Evolutionary conservation across 352 stramenopile genomes (phyloP).

Genomic region (Pythium rhizo-oryzae): DNA sequence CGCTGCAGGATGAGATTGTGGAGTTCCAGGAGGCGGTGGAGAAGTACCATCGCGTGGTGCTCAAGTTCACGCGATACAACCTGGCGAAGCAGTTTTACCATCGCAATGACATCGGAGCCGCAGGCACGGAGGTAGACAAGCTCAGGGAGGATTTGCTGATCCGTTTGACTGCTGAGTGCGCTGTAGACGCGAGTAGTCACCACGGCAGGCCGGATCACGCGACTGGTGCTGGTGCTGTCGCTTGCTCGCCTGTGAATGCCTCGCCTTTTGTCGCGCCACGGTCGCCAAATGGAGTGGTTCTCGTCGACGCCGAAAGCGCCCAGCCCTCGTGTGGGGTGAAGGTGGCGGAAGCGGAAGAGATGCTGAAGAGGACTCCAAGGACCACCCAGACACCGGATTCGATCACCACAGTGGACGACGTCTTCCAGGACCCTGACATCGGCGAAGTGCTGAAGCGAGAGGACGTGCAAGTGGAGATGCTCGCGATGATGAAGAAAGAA

Average conservation of each 20-base stretch:
- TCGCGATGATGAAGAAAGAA: conserved; percentile 15
- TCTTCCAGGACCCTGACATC: conserved; percentile 3
- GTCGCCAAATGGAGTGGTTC: no score
- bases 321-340: no score
- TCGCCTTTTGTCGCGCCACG: no score
- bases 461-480: conserved; percentile 18
- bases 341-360: no score
- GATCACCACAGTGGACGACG: background rate
- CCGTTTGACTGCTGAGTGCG: background rate
- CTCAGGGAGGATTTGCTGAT: background rate
- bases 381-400: no score
- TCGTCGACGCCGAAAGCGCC: no score
- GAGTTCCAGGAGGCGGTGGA: background rate
- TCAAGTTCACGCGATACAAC: background rate
- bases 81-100: conserved; percentile 7
- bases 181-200: background rate
- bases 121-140: background rate
- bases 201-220: background rate
- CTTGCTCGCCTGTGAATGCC: background rate
- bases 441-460: conserved; percentile 2
- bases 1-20: background rate
- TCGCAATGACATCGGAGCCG: background rate
- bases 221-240: background rate
- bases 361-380: no score
- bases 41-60: conserved; percentile 15